Conservation (phyloP, 495 filamentous ascomycete species). For the Lentithecium fluviatile region DNA sequence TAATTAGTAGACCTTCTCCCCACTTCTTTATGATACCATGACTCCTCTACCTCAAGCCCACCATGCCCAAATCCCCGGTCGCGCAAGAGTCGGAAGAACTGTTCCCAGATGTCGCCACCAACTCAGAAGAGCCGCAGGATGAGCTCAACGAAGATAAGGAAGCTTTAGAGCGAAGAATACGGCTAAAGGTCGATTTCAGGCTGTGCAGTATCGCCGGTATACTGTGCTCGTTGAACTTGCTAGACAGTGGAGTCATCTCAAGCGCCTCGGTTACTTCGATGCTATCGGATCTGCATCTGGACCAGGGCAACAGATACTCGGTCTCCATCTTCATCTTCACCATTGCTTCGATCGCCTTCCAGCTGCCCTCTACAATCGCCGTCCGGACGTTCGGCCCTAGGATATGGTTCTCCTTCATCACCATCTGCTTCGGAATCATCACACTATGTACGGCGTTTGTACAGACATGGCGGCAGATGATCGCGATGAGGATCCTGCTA, state of each 20-base stretch:
- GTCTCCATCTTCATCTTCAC: conserved; percentile 80
- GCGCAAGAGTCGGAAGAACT: conserved; percentile 4
- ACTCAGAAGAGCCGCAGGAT: neutral
- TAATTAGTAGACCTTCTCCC: too few relatives aligned
- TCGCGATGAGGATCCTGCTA: conserved; percentile 66
- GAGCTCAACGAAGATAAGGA: neutral
- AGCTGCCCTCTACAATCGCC: conserved; percentile 70
- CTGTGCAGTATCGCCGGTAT: conserved; percentile 74
- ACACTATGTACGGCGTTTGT: conserved; percentile 72
- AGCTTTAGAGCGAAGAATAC: conserved; percentile 44
- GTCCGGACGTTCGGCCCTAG: conserved; percentile 68
- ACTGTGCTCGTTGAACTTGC: conserved; percentile 68
- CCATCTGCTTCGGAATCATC: conserved; percentile 67
- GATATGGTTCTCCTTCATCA: conserved; percentile 66
- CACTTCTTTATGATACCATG: neutral
- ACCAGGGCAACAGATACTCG: conserved; percentile 62
- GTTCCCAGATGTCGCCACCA: neutral
- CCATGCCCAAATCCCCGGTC: neutral
- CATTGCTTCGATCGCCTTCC: conserved; percentile 69
- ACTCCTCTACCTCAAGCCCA: neutral
- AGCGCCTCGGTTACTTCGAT: conserved; percentile 75
- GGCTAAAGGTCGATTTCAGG: conserved; percentile 68
- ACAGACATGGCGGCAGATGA: conserved; percentile 70
- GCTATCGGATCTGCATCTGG: conserved; percentile 62
- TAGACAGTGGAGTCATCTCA: conserved; percentile 76